A percentile compares a stretch with the other conserved stretches of the same genome.
Conservation (phyloP, 345 rosid genomes). For the Salix brachista region DNA sequence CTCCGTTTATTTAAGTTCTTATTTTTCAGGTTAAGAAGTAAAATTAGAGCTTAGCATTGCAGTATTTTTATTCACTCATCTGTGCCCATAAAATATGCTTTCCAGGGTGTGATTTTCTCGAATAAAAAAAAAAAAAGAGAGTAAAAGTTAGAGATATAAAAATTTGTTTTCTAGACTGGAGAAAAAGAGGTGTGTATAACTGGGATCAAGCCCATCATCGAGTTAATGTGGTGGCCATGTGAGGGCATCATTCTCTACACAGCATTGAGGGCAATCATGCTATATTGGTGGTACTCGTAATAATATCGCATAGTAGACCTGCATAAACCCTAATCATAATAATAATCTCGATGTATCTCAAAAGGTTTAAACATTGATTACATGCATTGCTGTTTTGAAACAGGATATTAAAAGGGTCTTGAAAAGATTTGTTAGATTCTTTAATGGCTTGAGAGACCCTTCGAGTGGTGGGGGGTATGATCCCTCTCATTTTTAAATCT, state of each 20-base stretch:
- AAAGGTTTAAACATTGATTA: not conserved
- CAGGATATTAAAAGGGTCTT: slow-evolving; percentile 45
- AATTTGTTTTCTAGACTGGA: too few relatives aligned
- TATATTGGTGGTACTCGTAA: not conserved
- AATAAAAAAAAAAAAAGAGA: too few relatives aligned
- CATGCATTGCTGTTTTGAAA: not conserved
- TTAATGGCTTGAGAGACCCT: slow-evolving; percentile 69
- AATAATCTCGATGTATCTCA: not conserved
- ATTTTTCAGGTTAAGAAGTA: too few relatives aligned
- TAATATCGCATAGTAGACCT: not conserved
- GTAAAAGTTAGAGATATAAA: too few relatives aligned
- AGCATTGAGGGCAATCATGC: not conserved
- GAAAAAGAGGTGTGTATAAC: too few relatives aligned
- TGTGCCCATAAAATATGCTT: too few relatives aligned
- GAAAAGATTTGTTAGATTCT: slow-evolving; percentile 60
- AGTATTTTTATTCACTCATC: too few relatives aligned
- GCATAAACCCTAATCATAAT: not conserved
- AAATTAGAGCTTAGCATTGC: too few relatives aligned
- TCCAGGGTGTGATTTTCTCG: too few relatives aligned
- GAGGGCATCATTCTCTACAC: not conserved
- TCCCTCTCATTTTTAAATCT: not conserved
- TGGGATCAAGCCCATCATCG: too few relatives aligned
- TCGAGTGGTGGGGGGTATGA: slow-evolving; percentile 74
- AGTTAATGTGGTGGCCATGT: slow-evolving; percentile 52
- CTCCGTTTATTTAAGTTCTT: too few relatives aligned